Conservation (phyloP, 2,329 filamentous ascomycete species). For the Myriosclerotinia duriaeana region DNA sequence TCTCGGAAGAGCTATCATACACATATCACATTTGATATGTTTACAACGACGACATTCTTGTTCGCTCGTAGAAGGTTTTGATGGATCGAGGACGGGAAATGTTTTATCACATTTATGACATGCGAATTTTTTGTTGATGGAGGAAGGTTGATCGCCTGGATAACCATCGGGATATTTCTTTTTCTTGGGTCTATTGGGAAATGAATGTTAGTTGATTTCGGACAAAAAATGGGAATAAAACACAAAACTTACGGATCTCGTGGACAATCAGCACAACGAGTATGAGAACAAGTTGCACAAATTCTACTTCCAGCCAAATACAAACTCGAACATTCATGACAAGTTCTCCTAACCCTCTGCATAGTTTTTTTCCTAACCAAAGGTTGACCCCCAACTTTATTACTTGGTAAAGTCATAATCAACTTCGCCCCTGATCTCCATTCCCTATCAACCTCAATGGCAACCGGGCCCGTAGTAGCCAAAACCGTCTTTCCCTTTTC, state of each 20-base stretch:
- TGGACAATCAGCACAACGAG: constrained; percentile 77
- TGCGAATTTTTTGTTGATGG: constrained; percentile 46
- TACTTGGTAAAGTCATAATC: constrained; percentile 62
- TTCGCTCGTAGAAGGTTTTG: constrained; percentile 28
- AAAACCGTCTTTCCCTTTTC: constrained; percentile 54
- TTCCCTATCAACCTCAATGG: constrained; percentile 33
- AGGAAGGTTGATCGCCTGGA: constrained; percentile 54
- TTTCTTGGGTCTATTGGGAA: constrained; percentile 56
- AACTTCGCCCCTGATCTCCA: constrained; percentile 46
- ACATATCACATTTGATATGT: constrained; percentile 59
- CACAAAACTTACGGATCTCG: constrained; percentile 65
- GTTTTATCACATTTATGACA: constrained; percentile 64
- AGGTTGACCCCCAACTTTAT: constrained; percentile 63
- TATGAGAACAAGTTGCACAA: constrained; percentile 69
- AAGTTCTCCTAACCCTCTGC: constrained; percentile 72
- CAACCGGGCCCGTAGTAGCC: constrained; percentile 46
- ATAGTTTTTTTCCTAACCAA: constrained; percentile 68
- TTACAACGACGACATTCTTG: constrained; percentile 59
- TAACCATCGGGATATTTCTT: constrained; percentile 70
- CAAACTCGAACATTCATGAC: constrained; percentile 68
- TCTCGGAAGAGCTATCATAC: constrained; percentile 47
- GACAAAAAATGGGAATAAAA: neutral
- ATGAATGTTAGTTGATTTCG: constrained; percentile 26
- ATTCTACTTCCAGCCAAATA: constrained; percentile 60
- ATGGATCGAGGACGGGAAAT: constrained; percentile 45